Base-by-base conservation (phyloP, 352 stramenopile species). In the Aphanomyces stellatus region DNA sequence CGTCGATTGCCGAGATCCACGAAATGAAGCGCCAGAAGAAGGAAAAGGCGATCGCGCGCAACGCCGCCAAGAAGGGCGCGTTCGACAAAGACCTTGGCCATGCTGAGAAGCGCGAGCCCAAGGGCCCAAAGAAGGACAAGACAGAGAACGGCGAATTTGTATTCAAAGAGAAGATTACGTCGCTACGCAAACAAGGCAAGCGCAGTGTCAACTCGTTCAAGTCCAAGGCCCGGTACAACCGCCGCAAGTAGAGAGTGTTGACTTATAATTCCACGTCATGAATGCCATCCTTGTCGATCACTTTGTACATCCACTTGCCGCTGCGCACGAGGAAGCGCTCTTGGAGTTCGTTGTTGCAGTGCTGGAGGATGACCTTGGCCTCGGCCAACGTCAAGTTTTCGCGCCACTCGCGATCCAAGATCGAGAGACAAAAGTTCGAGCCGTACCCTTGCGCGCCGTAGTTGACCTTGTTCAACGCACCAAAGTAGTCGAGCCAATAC, bases 141-240 rank as follows among this genome's bases (percentile, higher is more conserved):
- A 53, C 72, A 33, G 60, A 17, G 42, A 68, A 68, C 27, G 53
- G 57, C 28, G 62, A 71, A 35, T 94, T 90, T 66, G 84, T 91
- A 72, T 93, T 93, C 73, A 95, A 96, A 73, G 83, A 95, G 78
- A 95, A 94, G 65, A 95, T 96, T 72, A 96, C 88, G 71, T 80
- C 87, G 72, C 88, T 80, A 62, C 93, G 94, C 76, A 94, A 93
- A 74, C 80, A 95, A 64, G 83, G 85, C 28, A 96, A 97, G 78
- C 90, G 91, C 72, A 77, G 82, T 24, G 78, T 76, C 41, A 82
- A 76, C 59, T 76, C 84, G 41, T 97, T 97, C 75, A 97, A 97
- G 78, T 96, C 87, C 68, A 96, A 97, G 77, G 53, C 73, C 53
- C 87, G 88, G 59, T 96, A 88, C 83, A 89, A 88, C 61, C 84